Conservation (phyloP, 371 early-diverging fungal species). For the Smittium mucronatum region DNA sequence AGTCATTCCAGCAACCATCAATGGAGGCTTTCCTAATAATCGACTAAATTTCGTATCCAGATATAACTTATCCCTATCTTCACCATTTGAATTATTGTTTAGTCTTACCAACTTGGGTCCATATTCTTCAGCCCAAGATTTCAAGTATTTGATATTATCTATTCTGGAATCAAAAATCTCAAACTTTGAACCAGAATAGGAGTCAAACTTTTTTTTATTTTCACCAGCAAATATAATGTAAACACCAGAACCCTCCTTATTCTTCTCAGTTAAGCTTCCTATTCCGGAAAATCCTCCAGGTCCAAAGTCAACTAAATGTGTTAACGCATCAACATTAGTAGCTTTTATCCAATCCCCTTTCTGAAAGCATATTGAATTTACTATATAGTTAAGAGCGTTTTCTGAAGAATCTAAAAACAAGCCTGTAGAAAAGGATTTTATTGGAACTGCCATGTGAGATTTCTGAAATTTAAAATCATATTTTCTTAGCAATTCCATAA, state of each 20-base stretch:
- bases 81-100: constrained; percentile 36
- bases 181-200: constrained; percentile 61
- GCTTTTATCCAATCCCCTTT: constrained; percentile 76
- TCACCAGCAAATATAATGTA: constrained; percentile 62
- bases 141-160: constrained; percentile 55
- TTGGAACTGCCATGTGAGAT: constrained; percentile 51
- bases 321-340: constrained; percentile 43
- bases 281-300: constrained; percentile 74
- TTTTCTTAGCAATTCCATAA: constrained; percentile 10
- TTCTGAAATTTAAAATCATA: constrained; percentile 33
- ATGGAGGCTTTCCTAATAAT: constrained; percentile 44
- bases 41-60: constrained; percentile 75
- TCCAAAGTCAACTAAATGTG: constrained; percentile 89
- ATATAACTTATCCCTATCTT: constrained; percentile 45
- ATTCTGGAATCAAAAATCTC: constrained; percentile 61
- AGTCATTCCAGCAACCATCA: constrained; percentile 25
- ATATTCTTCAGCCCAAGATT: constrained; percentile 74
- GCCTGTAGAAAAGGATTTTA: constrained; percentile 57
- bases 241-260: constrained; percentile 86
- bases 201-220: constrained; percentile 34
- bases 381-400: constrained; percentile 36
- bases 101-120: constrained; percentile 41
- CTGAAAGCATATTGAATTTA: constrained; percentile 57
- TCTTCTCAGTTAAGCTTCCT: constrained; percentile 58
- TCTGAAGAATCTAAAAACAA: constrained; percentile 20